Evolutionary conservation across 2,329 filamentous ascomycete species (phyloP), one percentile per base, ranked within the genome.

Genomic region (Alternaria atra): DNA sequence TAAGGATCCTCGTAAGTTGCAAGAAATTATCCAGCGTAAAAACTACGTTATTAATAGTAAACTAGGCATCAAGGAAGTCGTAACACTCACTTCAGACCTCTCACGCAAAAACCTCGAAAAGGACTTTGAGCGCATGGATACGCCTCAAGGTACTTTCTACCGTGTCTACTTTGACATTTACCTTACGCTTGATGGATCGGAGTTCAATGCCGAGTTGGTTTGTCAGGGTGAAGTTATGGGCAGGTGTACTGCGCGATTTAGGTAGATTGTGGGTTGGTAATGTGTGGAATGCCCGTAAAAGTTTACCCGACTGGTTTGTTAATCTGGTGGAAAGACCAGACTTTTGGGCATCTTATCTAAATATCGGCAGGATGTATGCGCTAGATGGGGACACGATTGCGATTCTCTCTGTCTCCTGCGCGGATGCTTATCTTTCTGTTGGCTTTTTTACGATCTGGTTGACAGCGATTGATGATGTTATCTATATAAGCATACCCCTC

Each of bases 181-280:
- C 80, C 81, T 99, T 67, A 98, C 95, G 0, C 89, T 99, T 15
- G 95, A 99, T 75, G 95, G 95, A 23, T 97, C 92, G 53, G 95
- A 99, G 79, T 98, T 99, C 84, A 98, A 95, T 72, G 95, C 95
- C 54, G 95, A 98, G 83, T 84, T 99, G 39, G 94, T 98, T n/a
- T 99, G 95, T 82, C 95, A 99, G 80, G 95, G 95, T 74, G 95
- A 98, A 80, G 93, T 99, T 68, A 99, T 98, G 95, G 95, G 95
- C 68, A 90, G 94, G 67, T 98, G 94, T 87, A 90, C 94, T 66
- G 92, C 94, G 61, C 88, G 93, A 77, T 98, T 98, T 85, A 83
- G 88, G 80, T 90, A 82, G 20, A 25, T 5, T 13, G 10, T 12
- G 37, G 2, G 35, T 20, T 20, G 20, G 20, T 20, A 20, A 20